Conservation (phyloP, 1,284 basidiomycete species). For the Leccinum solheimii region DNA sequence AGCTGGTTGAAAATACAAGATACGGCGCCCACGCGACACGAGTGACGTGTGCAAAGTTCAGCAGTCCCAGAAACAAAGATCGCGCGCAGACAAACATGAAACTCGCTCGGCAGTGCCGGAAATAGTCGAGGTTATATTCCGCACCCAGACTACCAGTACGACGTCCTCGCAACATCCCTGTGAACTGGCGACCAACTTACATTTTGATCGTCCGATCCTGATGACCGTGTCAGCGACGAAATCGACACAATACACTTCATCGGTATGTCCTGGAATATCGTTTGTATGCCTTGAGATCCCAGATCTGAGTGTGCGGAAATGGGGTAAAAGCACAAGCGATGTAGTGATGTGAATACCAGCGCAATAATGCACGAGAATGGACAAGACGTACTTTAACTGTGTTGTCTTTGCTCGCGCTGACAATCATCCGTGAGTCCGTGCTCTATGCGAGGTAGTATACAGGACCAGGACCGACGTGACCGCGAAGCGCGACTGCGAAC, state of each 20-base stretch:
- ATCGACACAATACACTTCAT: slow-evolving; percentile 99
- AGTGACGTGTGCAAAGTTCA: background rate
- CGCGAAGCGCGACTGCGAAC: slow-evolving; percentile 88
- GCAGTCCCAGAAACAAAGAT: background rate
- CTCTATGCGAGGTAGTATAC: slow-evolving; percentile 97
- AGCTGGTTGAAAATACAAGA: too few species aligned
- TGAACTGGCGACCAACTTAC: slow-evolving; percentile 35
- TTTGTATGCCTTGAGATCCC: slow-evolving; percentile 95
- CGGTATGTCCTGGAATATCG: slow-evolving; percentile 94
- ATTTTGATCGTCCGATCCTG: slow-evolving; percentile 79
- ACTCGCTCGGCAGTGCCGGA: background rate
- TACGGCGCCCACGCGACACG: too few species aligned
- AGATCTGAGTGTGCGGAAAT: slow-evolving; percentile 57
- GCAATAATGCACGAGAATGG: background rate
- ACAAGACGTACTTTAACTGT: slow-evolving; percentile 79
- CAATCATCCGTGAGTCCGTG: slow-evolving; percentile 87
- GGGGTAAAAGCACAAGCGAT: background rate
- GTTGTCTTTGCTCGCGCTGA: slow-evolving; percentile 94
- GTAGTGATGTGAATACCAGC: background rate
- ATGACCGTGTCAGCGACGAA: slow-evolving; percentile 98
- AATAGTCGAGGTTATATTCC: background rate
- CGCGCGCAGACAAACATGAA: background rate
- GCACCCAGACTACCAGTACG: background rate
- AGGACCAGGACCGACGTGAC: slow-evolving; percentile 50
- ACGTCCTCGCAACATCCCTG: too few species aligned